Percentiles rank a stretch among this genome's conserved stretches.
Conservation (phyloP, 257 asterid genomes). For the Jacaranda copaia region DNA sequence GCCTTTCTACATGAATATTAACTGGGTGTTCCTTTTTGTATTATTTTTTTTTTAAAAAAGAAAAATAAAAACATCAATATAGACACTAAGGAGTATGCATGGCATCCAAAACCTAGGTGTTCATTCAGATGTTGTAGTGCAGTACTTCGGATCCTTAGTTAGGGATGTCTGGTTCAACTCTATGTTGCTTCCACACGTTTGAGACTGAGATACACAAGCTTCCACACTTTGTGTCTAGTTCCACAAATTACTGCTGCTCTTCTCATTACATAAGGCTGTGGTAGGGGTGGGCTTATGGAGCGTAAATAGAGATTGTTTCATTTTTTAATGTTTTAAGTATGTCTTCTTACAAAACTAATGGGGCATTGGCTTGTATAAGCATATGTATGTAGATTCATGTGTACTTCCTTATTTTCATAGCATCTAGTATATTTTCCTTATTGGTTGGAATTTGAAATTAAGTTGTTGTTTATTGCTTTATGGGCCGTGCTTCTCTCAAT, state of each 20-base stretch:
- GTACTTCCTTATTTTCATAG: not conserved
- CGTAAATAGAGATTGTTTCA: no score
- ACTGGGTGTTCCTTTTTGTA: not conserved
- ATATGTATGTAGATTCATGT: not conserved
- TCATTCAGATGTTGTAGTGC: no score
- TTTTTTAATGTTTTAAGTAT: not conserved
- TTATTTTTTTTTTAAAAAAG: not conserved
- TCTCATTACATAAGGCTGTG: not conserved
- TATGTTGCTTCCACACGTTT: no score
- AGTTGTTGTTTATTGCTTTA: slow-evolving; percentile 8
- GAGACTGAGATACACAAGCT: no score
- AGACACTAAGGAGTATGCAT: no score
- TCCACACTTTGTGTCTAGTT: no score
- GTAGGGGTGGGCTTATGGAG: not conserved
- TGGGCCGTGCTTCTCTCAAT: slow-evolving; percentile 53
- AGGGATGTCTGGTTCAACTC: no score
- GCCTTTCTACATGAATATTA: slow-evolving; percentile 10
- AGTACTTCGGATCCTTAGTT: no score
- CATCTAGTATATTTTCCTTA: slow-evolving; percentile 8
- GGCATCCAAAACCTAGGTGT: no score
- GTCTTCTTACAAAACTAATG: not conserved
- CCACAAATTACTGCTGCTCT: no score
- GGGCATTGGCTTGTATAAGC: not conserved
- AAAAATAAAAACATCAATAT: not conserved
- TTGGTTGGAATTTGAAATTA: slow-evolving; percentile 26